Evolutionary conservation across 352 stramenopile species (phyloP), one percentile per base, ranked within the genome.

Genomic region (Globisporangium paddicum): DNA sequence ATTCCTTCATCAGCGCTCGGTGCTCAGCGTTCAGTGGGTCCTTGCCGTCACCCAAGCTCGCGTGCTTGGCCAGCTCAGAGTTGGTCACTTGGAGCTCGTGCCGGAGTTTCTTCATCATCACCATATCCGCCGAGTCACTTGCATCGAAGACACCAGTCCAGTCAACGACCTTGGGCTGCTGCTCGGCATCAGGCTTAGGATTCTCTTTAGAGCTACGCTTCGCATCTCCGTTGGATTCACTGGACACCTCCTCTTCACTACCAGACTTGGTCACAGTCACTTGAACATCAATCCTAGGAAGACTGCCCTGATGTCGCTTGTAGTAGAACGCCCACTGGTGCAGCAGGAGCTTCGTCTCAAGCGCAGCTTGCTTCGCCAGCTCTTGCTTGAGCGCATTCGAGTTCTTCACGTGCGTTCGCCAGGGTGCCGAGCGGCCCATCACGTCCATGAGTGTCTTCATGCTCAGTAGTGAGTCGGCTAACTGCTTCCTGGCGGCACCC

Each of bases 81-180:
- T 79, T 75, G 23, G 79, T 72, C 28, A 71, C 37, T 11, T 75
- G 72, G 14, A 92, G 86, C 54, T 89, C 77, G 55, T 87, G 67
- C 2, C 77, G 72, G 35, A 92, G 72, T 49, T 81, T 85, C 57
- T 92, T 92, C 73, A 92, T 87, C 48, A 86, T 74, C 14, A 80
- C 63, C 6, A 89, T 59, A 19, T 89, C 73, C 1, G 74, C 64
- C 2, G 75, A 54, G n/a, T 89, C 77, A 4, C 63, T 72, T 1
- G 62, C 68, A 47, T 83, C 70, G 32, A 72, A 79, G 2, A 80
- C 64, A 8, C 60, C 63, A 18, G 59, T 65, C 57, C 59, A 72
- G 53, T 77, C 64, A n/a, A 72, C 71, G n/a, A 0, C 11, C 28
- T 19, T 54, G 23, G 28, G 52, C 37, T 57, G 65, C n/a, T 61